Base-by-base conservation (phyloP, 768 basidiomycete genomes). In the Tylopilus felleus region DNA sequence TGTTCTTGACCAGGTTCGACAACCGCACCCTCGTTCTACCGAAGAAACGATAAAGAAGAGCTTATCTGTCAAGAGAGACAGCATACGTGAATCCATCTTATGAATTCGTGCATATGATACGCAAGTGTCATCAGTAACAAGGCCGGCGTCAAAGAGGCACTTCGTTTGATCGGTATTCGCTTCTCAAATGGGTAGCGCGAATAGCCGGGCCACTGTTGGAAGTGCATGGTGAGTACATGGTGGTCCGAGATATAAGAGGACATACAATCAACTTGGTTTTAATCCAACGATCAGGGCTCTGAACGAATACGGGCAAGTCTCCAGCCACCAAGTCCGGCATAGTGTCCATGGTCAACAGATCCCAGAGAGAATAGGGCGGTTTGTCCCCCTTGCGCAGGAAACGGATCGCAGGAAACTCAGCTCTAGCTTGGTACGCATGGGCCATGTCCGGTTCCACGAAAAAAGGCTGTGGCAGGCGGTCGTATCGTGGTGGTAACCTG, bases 131-230 rank as follows among this genome's bases (percentile, higher is more conserved):
- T 53, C 14, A 77, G 58, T 45, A 78, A 31, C 31, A 62, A 53
- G 23, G 65, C 60, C 8, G 71, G 61, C 4, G 71, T 71, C 39
- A 74, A 62, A 23, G 56, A 44, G n/a, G 40, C 56, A n/a, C 67
- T 69, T 21, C 63, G 62, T 28, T 71, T 68, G 19, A 74, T 72
- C 21, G 60, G 58, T 47, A 78, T 56, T 6, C 75, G 73, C 57
- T 73, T 75, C 60, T 74, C 68, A 28, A 70, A 65, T 0, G 74
- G 68, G 44, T 70, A 60, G n/a, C 56, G 47, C 21, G 67, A 66
- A 63, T 80, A 80, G 1, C 80, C 79, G 7, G 80, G 78, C 80
- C 79, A 80, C 79, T 80, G 52, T 45, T 47, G 16, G 22, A 16
- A 21, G 7, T 4, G 8, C 12, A 7, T 17, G 36, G 53, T 58